Percentiles rank a stretch among this genome's conserved stretches.
phyloP scores from a whole-genome alignment of 164 flowering plant genomes.

The Berberis vulgaris region DNA sequence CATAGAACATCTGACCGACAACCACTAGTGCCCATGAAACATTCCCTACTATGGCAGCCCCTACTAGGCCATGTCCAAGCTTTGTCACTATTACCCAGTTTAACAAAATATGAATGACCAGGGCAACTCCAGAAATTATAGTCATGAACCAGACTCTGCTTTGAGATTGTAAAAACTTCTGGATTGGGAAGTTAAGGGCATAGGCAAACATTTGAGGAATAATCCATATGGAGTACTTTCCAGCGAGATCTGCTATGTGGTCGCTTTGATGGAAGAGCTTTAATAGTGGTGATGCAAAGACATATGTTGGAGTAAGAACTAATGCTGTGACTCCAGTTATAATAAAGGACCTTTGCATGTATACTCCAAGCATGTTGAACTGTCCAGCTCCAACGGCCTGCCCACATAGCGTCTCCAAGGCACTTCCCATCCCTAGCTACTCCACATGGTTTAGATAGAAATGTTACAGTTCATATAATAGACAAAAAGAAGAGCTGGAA shows the following conservation, averaged over 20 bases:
- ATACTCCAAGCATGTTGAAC: conserved; percentile 28
- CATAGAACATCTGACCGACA: conserved; percentile 26
- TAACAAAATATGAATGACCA: conserved; percentile 24
- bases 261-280: conserved; percentile 26
- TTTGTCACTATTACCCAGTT: conserved; percentile 25
- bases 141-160: no score
- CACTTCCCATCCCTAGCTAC: conserved; percentile 10
- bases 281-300: conserved; percentile 28
- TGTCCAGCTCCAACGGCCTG: conserved; percentile 44
- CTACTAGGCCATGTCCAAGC: conserved; percentile 23
- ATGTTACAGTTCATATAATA: no score
- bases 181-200: conserved; percentile 34
- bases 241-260: conserved; percentile 27
- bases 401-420: conserved; percentile 33
- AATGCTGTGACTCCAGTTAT: conserved; percentile 23
- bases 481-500: no score
- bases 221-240: conserved; percentile 26
- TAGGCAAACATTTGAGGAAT: conserved; percentile 37
- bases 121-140: not conserved
- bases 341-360: conserved; percentile 38
- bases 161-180: not conserved
- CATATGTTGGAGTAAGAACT: conserved; percentile 24
- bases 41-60: conserved; percentile 32
- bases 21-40: conserved; percentile 32
- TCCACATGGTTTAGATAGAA: conserved; percentile 5